Evolutionary conservation across 306 rosid species (phyloP), one percentile per base, ranked within the genome.

Genomic region (Sophora flavescens): DNA sequence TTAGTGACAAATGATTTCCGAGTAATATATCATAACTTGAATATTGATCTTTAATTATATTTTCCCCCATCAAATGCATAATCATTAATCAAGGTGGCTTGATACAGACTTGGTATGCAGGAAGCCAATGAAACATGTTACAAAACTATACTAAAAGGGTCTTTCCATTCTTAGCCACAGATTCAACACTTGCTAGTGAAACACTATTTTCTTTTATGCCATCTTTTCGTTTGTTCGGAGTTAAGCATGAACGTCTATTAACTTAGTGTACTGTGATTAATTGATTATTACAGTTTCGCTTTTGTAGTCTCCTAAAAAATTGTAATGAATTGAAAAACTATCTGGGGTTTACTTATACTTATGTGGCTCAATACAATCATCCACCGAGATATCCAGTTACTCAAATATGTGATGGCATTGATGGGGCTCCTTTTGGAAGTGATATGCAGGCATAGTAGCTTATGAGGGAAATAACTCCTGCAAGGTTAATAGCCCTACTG

Each of bases 361-460:
- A 0, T 10, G 90, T 91, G 8, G 97, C 97, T 13, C 97, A 93
- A 33, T 91, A 93, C 68, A 71, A 89, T 66, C 6, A 5, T 0
- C 93, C 97, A 1, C 91, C 93, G 2, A 38, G 0, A 2, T 89
- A 88, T 77, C 93, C 93, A 0, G 91, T 89, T 2, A 84, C 11
- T 14, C 9, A 63, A 26, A 70, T 93, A 1, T 93, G 97, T 45
- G 78, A 74, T 1, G 97, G 85, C 64, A 87, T 93, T 60, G 93
- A 91, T 56, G 77, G 82, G 68, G 78, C 77, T 77, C 35, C 84
- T 60, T 66, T 53, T 41, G 77, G 70, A 13, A 67, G 56, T 47
- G 85, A 84, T 56, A 86, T 81, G 84, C 91, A 26, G 97, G 96
- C 12, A 53, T 91, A 22, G 80, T 82, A 68, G 86, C 93, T 68